Evolutionary conservation across 139 green algal species (phyloP).

Genomic region (Coelastrella sp.): DNA sequence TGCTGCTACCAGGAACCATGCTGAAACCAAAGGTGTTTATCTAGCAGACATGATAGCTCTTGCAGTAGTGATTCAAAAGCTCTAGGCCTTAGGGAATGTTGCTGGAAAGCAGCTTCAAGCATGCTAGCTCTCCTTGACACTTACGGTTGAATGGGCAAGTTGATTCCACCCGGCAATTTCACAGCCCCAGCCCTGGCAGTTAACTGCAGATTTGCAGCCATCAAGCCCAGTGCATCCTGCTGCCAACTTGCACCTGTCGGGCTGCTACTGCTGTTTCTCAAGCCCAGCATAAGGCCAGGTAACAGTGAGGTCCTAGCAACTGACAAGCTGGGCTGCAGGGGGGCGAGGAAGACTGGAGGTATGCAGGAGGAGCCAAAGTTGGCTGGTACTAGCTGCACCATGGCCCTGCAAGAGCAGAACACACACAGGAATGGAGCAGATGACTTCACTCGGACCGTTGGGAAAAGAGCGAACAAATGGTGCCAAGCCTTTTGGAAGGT

Average conservation of each 20-base stretch:
- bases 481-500: no score
- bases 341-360: constrained; percentile 6
- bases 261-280: neutral
- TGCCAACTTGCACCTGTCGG: constrained; percentile 34
- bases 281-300: constrained; percentile 9
- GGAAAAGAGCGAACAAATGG: no score
- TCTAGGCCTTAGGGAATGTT: neutral
- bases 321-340: constrained; percentile 26
- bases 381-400: neutral
- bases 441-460: no score
- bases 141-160: neutral
- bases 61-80: neutral
- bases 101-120: neutral
- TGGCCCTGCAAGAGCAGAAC: neutral
- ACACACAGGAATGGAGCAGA: neutral
- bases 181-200: neutral
- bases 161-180: neutral
- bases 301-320: neutral
- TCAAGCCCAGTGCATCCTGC: neutral
- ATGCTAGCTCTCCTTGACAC: neutral
- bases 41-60: neutral
- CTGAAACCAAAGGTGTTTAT: no score
- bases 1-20: no score
- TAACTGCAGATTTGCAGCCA: neutral
- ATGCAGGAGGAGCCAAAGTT: constrained; percentile 21